These are phyloP conservation scores for Typha latifolia DNA, from an alignment of 176 grass and related monocot genomes.

Conservation along the genomic window DNA sequence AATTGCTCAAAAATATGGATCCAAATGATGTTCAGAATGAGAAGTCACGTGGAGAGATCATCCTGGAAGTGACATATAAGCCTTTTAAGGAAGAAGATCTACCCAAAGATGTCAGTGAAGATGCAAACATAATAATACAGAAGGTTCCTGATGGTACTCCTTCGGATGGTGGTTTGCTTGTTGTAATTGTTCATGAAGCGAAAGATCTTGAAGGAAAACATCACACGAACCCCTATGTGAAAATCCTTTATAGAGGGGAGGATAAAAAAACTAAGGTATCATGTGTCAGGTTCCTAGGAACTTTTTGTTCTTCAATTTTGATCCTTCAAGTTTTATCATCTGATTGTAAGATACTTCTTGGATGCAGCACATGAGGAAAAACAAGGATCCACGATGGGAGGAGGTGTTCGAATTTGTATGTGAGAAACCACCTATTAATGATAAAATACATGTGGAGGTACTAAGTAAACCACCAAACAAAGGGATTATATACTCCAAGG, in stretches of 20 bases:
- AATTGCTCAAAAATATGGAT: constrained; percentile 74
- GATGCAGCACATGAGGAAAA: constrained; percentile 76
- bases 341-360: not conserved
- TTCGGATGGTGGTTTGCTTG: constrained; percentile 72
- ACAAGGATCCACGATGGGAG: constrained; percentile 86
- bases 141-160: constrained; percentile 57
- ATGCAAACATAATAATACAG: constrained; percentile 25
- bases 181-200: constrained; percentile 70
- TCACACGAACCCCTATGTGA: constrained; percentile 80
- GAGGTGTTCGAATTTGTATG: constrained; percentile 81
- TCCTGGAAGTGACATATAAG: constrained; percentile 60
- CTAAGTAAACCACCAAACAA: constrained; percentile 62
- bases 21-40: constrained; percentile 65
- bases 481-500: constrained; percentile 79
- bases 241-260: constrained; percentile 73
- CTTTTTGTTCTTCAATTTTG: not conserved
- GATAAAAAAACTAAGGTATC: constrained; percentile 86
- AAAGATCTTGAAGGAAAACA: constrained; percentile 91
- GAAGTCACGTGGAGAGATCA: constrained; percentile 63
- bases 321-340: not conserved
- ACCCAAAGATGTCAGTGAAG: constrained; percentile 29
- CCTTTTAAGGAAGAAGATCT: constrained; percentile 82
- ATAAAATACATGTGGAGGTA: constrained; percentile 83
- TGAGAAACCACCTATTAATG: constrained; percentile 64
- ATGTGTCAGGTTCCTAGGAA: not conserved